phyloP scores from a whole-genome alignment of 2,329 filamentous ascomycete genomes.

The Calonectria hawksworthii region DNA sequence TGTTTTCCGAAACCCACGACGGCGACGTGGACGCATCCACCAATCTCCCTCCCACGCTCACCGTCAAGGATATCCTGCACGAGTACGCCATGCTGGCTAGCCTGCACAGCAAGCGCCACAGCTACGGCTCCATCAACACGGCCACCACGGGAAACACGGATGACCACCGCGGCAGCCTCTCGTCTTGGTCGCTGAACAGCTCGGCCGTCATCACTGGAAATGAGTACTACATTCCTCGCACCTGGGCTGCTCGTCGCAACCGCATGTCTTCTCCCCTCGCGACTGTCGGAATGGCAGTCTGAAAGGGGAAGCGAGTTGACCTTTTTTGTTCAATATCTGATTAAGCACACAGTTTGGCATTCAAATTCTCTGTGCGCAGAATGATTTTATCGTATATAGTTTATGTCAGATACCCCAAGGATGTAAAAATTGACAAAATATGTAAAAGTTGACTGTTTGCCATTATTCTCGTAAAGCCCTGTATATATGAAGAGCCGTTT shows the following conservation, averaged over 20 bases:
- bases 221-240: not conserved
- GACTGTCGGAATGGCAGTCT: not conserved
- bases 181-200: not conserved
- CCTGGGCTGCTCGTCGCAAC: not conserved
- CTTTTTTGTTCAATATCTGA: not conserved
- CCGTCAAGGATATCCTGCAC: not conserved
- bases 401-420: not conserved
- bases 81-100: not conserved
- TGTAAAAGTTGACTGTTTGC: not conserved
- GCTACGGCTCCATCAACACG: conserved; percentile 5
- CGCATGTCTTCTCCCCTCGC: conserved; percentile 2
- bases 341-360: not conserved
- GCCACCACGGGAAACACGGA: not conserved
- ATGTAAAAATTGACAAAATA: not conserved
- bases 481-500: not conserved
- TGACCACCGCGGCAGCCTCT: not conserved
- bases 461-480: not conserved
- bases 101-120: not conserved
- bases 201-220: not conserved
- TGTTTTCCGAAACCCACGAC: not conserved
- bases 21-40: not conserved
- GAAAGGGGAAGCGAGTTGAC: not conserved
- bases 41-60: not conserved
- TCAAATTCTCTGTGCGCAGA: not conserved
- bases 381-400: too few relatives aligned